A percentile compares a stretch with the other conserved stretches of the same genome.
phyloP scores from a whole-genome alignment of 2,329 filamentous ascomycete genomes.

The Colletotrichum sp. region DNA sequence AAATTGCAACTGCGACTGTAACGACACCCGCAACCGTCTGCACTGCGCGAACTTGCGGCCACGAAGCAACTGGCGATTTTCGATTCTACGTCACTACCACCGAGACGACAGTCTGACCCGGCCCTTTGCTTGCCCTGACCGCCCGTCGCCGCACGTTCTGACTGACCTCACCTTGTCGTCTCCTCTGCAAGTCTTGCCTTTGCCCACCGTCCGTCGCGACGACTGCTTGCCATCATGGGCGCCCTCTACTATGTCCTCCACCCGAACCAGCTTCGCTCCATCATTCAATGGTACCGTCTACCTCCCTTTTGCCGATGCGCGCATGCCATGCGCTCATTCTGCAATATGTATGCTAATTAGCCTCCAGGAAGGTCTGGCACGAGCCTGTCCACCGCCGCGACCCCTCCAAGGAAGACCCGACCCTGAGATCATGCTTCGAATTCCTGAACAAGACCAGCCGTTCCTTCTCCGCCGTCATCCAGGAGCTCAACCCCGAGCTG shows the following conservation, averaged over 20 bases:
- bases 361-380: conserved; percentile 90
- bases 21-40: neutral
- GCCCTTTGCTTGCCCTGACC: neutral
- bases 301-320: neutral
- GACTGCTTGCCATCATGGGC: conserved; percentile 53
- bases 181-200: neutral
- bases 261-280: conserved; percentile 77
- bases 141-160: neutral
- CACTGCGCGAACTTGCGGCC: neutral
- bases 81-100: neutral
- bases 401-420: conserved; percentile 73
- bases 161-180: neutral
- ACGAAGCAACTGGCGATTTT: neutral
- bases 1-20: neutral
- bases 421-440: conserved; percentile 82
- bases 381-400: conserved; percentile 89
- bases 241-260: conserved; percentile 77
- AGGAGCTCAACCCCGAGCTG: conserved; percentile 94
- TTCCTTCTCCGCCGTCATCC: conserved; percentile 91
- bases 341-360: neutral
- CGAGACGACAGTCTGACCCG: neutral
- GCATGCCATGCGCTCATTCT: neutral
- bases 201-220: conserved; percentile 1
- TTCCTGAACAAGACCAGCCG: conserved; percentile 88
- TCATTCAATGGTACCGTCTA: conserved; percentile 80